Base-by-base conservation (phyloP, 768 basidiomycete species). In the Serendipita sp. region DNA sequence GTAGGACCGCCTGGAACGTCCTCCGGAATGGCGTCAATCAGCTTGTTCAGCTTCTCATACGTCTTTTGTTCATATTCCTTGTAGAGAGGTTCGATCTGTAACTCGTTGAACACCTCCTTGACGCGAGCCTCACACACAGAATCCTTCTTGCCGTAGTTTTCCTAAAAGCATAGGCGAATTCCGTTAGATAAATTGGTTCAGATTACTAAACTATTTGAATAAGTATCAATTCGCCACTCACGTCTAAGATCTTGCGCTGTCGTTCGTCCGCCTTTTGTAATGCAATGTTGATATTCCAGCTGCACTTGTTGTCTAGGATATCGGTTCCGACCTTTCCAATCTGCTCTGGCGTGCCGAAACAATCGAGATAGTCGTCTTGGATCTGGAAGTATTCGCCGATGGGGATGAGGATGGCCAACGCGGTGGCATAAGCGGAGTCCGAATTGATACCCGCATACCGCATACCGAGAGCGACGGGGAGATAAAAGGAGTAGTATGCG, bases 301-400 rank as follows among this genome's bases (percentile, higher is more conserved):
- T 88, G 74, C 95, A 98, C 76, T 99, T 99, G 82, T 97, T 97
- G 74, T 99, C 95, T 64, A 97, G 73, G 69, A 99, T 99, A 72
- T 98, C 96, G 16, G 95, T 98, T 22, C 95, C 96, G 64, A 99
- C 84, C 76, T 99, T 98, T 51, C 95, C 95, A 60, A 97, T 87
- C 68, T 87, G 80, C 74, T 93, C 92, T 0, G 92, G 90, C 5
- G 88, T 81, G 3, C 86, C 92, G 20, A 88, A 85, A 71, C 83
- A 96, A 73, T 99, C 96, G 68, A 98, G 82, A 74, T 85, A 97
- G 74, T 98, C 95, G 71, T 98, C 95, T 74, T 99, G 95, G 64
- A 95, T 80, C 74, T 99, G 95, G 84, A 98, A 98, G 75, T 98
- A 99, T 73, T 96, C 93, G 53, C 95, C 95, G 63, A 98, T 80